Percentiles rank a stretch among this genome's conserved stretches.
Conservation (phyloP, 306 rosid genomes). For the Chamaecrista fasciculata region DNA sequence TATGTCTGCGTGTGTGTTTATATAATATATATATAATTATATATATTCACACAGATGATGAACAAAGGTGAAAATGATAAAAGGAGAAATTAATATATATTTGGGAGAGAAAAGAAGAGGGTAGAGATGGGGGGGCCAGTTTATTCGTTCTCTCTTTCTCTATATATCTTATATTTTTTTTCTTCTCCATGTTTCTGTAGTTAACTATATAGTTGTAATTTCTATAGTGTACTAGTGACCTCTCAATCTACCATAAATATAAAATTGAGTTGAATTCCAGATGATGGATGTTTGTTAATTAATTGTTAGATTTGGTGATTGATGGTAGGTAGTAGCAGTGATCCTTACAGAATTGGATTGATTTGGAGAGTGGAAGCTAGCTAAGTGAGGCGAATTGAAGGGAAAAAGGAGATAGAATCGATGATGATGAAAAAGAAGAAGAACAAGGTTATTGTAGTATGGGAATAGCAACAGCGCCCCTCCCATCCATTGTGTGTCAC, state of each 20-base stretch:
- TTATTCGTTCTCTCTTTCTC: conserved; percentile 8
- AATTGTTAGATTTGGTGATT: conserved; percentile 19
- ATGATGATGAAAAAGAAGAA: conserved; percentile 21
- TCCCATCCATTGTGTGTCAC: conserved; percentile 28
- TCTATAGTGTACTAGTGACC: too few species aligned
- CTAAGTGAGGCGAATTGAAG: too few species aligned
- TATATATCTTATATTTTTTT: conserved; percentile 7
- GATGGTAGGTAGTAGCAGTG: too few species aligned
- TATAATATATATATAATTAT: neutral
- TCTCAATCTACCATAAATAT: too few species aligned
- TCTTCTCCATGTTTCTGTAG: neutral
- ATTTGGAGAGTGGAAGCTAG: neutral
- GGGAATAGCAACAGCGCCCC: conserved; percentile 54
- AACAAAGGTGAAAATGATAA: conserved; percentile 55
- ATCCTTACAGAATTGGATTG: conserved; percentile 26
- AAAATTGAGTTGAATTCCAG: conserved; percentile 16
- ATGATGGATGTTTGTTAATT: conserved; percentile 15
- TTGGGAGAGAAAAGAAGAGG: conserved; percentile 24
- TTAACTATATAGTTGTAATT: too few species aligned
- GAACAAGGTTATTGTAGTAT: conserved; percentile 34
- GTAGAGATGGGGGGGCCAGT: conserved; percentile 17
- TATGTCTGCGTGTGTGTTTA: neutral
- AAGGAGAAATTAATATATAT: conserved; percentile 23
- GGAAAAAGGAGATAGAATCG: conserved; percentile 41
- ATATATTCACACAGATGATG: conserved; percentile 19